These are phyloP conservation scores for Aureobasidium sp. DNA, from an alignment of 2,329 filamentous ascomycete species.

Conservation along the genomic window DNA sequence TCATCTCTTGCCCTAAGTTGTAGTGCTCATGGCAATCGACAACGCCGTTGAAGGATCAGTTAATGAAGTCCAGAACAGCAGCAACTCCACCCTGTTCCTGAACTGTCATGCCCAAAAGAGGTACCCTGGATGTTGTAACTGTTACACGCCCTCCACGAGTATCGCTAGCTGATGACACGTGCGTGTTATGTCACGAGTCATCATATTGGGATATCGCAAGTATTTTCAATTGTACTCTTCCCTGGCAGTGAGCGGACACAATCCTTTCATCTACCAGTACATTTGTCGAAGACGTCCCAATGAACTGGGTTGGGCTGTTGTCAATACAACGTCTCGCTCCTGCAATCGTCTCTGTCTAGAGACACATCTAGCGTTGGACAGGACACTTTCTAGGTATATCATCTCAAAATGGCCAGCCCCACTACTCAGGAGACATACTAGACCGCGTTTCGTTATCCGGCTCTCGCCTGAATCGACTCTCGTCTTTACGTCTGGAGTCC, in stretches of 20 bases:
- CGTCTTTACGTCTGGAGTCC: no score
- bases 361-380: background rate
- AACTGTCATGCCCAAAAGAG: background rate
- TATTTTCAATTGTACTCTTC: background rate
- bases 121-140: no score
- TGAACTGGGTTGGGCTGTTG: background rate
- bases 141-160: background rate
- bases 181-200: background rate
- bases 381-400: background rate
- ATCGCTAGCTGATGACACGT: background rate
- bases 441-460: background rate
- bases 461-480: background rate
- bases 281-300: background rate
- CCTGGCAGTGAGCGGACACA: no score
- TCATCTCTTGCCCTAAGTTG: background rate
- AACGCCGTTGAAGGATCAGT: background rate
- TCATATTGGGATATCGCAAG: background rate
- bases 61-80: slow-evolving; percentile 4
- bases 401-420: background rate
- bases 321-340: background rate
- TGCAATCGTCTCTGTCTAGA: background rate
- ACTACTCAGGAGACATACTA: background rate
- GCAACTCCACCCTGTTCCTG: background rate
- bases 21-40: background rate
- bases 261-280: background rate